Conservation (phyloP, 164 flowering plant genomes). For the Akebia trifoliata region DNA sequence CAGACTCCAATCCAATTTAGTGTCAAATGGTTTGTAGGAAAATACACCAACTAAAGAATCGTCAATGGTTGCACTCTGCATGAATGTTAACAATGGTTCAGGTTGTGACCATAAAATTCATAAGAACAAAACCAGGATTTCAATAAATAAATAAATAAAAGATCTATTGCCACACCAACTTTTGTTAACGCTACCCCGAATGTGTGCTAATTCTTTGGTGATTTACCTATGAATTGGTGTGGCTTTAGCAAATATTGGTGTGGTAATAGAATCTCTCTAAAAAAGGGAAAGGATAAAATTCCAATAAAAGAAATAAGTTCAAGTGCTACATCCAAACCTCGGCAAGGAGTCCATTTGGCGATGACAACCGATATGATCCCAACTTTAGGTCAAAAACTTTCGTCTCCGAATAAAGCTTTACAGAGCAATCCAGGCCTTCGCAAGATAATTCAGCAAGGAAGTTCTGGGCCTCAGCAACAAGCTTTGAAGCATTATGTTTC, state of each 20-base stretch:
- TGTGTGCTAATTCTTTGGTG: too few relatives aligned
- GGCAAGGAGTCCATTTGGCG: slow-evolving; percentile 89
- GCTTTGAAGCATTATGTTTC: slow-evolving; percentile 93
- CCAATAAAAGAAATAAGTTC: neutral
- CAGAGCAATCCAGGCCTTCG: slow-evolving; percentile 65
- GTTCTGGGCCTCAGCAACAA: slow-evolving; percentile 39
- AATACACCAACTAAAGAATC: slow-evolving; percentile 83
- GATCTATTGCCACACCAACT: too few relatives aligned
- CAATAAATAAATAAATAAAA: neutral
- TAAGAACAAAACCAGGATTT: neutral
- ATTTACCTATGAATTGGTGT: too few relatives aligned
- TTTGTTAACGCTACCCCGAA: too few relatives aligned
- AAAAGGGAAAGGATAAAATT: too few relatives aligned
- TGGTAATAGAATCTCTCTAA: too few relatives aligned
- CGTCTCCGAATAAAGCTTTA: slow-evolving; percentile 74
- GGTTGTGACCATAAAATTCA: neutral
- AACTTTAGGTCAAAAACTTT: slow-evolving; percentile 76
- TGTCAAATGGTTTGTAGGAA: slow-evolving; percentile 82
- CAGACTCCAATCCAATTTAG: slow-evolving; percentile 92
- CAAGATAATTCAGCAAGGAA: slow-evolving; percentile 90
- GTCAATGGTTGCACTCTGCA: slow-evolving; percentile 75
- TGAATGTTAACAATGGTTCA: slow-evolving; percentile 11
- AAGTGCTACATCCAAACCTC: slow-evolving; percentile 43
- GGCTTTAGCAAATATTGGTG: too few relatives aligned
- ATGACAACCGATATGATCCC: slow-evolving; percentile 79